phyloP scores from a whole-genome alignment of 1,284 basidiomycete species.

The Tilletia indica region DNA sequence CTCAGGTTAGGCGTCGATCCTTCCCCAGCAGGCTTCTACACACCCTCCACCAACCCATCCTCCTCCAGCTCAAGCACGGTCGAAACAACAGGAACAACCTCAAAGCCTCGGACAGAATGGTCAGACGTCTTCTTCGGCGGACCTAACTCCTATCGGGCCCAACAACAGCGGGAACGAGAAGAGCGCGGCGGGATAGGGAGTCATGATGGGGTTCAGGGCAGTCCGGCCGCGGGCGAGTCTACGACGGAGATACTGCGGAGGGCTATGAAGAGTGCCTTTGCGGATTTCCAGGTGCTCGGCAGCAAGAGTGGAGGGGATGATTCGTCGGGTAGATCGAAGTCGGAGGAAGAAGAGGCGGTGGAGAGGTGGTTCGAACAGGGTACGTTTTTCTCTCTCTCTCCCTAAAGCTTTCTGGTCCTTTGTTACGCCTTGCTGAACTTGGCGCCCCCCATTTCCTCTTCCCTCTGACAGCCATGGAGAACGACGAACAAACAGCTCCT shows the following conservation, averaged over 20 bases:
- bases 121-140: conserved; percentile 13
- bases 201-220: too few species aligned
- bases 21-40: not conserved
- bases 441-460: too few species aligned
- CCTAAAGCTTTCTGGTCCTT: not conserved
- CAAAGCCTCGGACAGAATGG: not conserved
- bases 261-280: too few species aligned
- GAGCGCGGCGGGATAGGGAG: not conserved
- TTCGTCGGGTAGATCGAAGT: not conserved
- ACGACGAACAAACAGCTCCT: too few species aligned
- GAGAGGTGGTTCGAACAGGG: not conserved
- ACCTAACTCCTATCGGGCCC: conserved; percentile 5
- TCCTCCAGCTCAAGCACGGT: too few species aligned
- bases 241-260: too few species aligned
- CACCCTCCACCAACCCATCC: not conserved
- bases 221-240: too few species aligned
- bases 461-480: too few species aligned
- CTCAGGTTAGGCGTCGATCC: not conserved
- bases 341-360: not conserved
- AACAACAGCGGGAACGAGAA: not conserved
- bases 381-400: not conserved
- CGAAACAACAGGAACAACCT: not conserved
- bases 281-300: not conserved
- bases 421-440: too few species aligned
- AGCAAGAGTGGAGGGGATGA: not conserved